Base-by-base conservation (phyloP, 2,329 filamentous ascomycete genomes). In the Harringtonia aguacate region DNA sequence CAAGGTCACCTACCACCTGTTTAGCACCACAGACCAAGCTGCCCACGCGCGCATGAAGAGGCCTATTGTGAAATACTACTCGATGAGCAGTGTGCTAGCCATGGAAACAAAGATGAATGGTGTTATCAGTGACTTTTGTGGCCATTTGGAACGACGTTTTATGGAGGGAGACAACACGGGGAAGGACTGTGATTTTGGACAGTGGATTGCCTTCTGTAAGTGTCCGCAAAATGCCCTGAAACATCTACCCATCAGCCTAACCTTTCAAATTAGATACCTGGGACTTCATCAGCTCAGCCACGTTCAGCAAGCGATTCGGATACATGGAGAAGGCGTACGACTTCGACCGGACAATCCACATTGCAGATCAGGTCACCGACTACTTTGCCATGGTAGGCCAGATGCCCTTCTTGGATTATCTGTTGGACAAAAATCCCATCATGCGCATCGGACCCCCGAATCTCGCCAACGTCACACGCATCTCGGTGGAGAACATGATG, bases 51-150 rank as follows among this genome's bases (percentile, higher is more conserved):
- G 48, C 12, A 52, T 59, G 46, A 66, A 64, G 52, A 55, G 58
- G 8, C 65, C 64, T 0, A 55, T 67, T 20, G 58, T 55, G 15
- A 58, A 60, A 37, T 56, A 59, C 42, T 64, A 61, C 43, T 61
- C 60, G 10, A 47, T 52, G 15, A 41, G 41, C 29, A 53, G 48
- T 28, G 48, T 58, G 1, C 37, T 54, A 2, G 56, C 59, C 28
- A 73, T 72, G 43, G 70, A 75, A 50, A 51, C 57, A 1, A 69
- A 67, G 41, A 67, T 72, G 8, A 61, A 63, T 46, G 41, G 42
- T n/a, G 53, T 56, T 4, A 53, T 64, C 4, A 41, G 34, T 7
- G 48, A 62, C 29, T 48, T 68, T 28, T 54, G 54, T 40, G 40
- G 49, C 22, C 50, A 56, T 17, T 44, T 62, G 1, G 57, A 63